Percentiles rank a stretch among this genome's conserved stretches.
Conservation (phyloP, 2,329 filamentous ascomycete genomes). For the Mycogone perniciosa region DNA sequence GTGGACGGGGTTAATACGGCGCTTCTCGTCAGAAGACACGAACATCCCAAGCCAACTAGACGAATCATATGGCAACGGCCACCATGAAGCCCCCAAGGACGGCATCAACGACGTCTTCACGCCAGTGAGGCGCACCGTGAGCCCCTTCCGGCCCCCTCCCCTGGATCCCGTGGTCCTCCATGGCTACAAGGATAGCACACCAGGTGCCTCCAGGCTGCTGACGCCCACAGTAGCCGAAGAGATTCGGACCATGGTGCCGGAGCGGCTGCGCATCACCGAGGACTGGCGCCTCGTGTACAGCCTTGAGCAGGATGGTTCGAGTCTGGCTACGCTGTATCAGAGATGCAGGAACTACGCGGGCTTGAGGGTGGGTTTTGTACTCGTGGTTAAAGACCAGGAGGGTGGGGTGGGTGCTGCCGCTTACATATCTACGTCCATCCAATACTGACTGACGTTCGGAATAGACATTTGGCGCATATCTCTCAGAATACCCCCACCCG, state of each 20-base stretch:
- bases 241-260: conserved; percentile 81
- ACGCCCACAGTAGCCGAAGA: conserved; percentile 76
- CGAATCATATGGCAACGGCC: conserved; percentile 16
- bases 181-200: conserved; percentile 58
- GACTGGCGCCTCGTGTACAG: conserved; percentile 85
- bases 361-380: conserved; percentile 76
- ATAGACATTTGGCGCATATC: conserved; percentile 83
- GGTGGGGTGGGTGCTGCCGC: conserved; percentile 55
- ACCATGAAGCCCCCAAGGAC: conserved; percentile 27
- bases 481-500: conserved; percentile 81
- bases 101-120: conserved; percentile 53
- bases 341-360: conserved; percentile 62
- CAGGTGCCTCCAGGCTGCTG: conserved; percentile 58
- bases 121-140: conserved; percentile 50
- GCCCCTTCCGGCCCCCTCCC: conserved; percentile 81
- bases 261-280: conserved; percentile 79
- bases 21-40: conserved; percentile 50
- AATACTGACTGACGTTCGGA: neutral
- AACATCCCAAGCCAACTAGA: conserved; percentile 25
- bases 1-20: conserved; percentile 60
- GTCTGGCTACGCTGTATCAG: conserved; percentile 78
- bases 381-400: conserved; percentile 74
- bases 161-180: conserved; percentile 71
- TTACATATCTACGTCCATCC: neutral
- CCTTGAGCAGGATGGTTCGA: conserved; percentile 85